Conservation (phyloP, 768 basidiomycete genomes). For the Suillus cothurnatus region DNA sequence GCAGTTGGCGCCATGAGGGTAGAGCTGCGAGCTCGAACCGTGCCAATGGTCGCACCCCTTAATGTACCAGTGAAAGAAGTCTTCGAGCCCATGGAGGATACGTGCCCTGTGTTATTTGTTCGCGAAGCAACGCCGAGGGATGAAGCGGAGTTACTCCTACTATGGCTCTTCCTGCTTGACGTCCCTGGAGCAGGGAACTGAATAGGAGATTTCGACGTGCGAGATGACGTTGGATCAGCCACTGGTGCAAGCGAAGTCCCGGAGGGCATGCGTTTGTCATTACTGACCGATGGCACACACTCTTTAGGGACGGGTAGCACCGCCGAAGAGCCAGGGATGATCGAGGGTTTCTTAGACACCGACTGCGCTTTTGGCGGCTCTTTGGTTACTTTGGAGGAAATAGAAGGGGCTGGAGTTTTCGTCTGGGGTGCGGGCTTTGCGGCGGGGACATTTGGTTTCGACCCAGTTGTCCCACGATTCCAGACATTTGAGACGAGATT, state of each 20-base stretch:
- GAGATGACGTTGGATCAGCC: slow-evolving; percentile 16
- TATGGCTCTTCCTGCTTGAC: slow-evolving; percentile 17
- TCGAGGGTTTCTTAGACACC: slow-evolving; percentile 23
- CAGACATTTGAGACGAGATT: slow-evolving; percentile 73
- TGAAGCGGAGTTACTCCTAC: slow-evolving; percentile 29
- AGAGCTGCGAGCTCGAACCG: slow-evolving; percentile 31
- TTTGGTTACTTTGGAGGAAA: slow-evolving; percentile 15
- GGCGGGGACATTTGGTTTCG: slow-evolving; percentile 31
- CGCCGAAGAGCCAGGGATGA: slow-evolving; percentile 25
- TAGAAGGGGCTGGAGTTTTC: not conserved
- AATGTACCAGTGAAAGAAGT: slow-evolving; percentile 18
- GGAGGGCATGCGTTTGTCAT: slow-evolving; percentile 21
- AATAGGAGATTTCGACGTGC: slow-evolving; percentile 23
- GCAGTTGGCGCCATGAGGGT: slow-evolving; percentile 75
- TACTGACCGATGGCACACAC: slow-evolving; percentile 8
- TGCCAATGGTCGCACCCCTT: slow-evolving; percentile 10
- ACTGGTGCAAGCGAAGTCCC: slow-evolving; percentile 21
- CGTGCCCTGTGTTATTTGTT: slow-evolving; percentile 20
- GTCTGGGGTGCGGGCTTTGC: slow-evolving; percentile 25
- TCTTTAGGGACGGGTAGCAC: slow-evolving; percentile 14
- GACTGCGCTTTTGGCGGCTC: slow-evolving; percentile 10
- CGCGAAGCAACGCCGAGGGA: slow-evolving; percentile 41
- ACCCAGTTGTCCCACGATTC: slow-evolving; percentile 51
- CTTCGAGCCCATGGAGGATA: slow-evolving; percentile 33
- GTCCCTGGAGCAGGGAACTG: slow-evolving; percentile 19